Percentiles rank a stretch among this genome's conserved stretches.
Evolutionary conservation across 2,329 filamentous ascomycete genomes (phyloP).

Genomic region (Massarina eburnea): DNA sequence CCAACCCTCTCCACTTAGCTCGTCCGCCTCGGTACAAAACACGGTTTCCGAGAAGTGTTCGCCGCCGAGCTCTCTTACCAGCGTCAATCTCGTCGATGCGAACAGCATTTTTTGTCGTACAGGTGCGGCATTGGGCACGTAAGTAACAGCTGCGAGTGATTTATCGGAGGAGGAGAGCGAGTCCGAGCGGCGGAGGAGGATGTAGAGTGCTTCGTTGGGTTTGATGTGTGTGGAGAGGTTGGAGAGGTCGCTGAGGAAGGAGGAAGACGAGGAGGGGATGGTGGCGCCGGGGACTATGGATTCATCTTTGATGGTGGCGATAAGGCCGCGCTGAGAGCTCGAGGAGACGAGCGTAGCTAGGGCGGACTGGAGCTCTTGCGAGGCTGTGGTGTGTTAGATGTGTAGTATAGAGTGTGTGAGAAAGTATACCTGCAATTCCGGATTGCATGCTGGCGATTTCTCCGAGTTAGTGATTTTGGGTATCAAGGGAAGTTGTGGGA

Average conservation of each 20-base stretch:
- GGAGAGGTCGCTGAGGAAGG: constrained; percentile 66
- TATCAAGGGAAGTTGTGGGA: no score
- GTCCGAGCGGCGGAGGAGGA: constrained; percentile 71
- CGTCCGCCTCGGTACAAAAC: constrained; percentile 69
- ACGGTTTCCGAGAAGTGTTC: constrained; percentile 78
- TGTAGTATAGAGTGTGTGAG: background rate
- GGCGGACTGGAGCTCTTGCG: constrained; percentile 72
- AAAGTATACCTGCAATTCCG: constrained; percentile 67
- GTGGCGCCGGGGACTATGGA: constrained; percentile 63
- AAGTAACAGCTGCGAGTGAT: constrained; percentile 68
- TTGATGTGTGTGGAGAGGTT: constrained; percentile 65
- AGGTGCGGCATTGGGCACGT: constrained; percentile 75
- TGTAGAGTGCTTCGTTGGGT: constrained; percentile 69
- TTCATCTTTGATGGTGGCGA: constrained; percentile 70
- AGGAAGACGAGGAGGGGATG: constrained; percentile 53
- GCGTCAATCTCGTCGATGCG: constrained; percentile 72
- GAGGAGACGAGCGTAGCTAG: constrained; percentile 70
- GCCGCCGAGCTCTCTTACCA: constrained; percentile 74
- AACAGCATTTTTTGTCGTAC: constrained; percentile 88
- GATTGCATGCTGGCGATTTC: constrained; percentile 66
- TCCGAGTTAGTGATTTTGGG: no score
- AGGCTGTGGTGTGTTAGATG: constrained; percentile 53
- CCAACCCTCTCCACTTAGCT: constrained; percentile 71
- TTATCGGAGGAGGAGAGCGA: constrained; percentile 42
- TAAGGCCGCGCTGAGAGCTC: constrained; percentile 65